Evolutionary conservation across 306 rosid genomes (phyloP).

Genomic region (Cicer chorassanicum): DNA sequence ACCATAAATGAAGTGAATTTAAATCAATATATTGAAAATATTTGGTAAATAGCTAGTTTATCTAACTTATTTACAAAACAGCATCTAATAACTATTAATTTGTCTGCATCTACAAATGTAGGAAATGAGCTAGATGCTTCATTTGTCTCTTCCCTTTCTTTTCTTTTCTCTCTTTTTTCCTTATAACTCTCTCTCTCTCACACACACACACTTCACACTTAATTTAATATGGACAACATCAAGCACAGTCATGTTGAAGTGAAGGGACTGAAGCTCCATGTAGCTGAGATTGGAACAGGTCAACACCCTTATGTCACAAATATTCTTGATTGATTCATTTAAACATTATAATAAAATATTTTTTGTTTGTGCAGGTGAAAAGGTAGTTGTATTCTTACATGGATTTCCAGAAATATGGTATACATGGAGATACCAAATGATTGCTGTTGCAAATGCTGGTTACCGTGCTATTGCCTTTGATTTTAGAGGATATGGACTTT

Average conservation of each 20-base stretch:
- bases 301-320: background rate
- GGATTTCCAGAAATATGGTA: slow-evolving; percentile 91
- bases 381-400: slow-evolving; percentile 73
- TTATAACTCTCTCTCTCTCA: background rate
- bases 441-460: slow-evolving; percentile 68
- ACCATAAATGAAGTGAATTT: too few relatives aligned
- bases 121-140: slow-evolving; percentile 4
- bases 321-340: background rate
- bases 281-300: slow-evolving; percentile 69
- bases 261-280: slow-evolving; percentile 70
- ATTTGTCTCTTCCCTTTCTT: background rate
- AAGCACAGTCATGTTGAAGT: slow-evolving; percentile 63
- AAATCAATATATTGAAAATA: too few relatives aligned
- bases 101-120: background rate
- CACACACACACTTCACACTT: background rate
- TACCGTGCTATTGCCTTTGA: slow-evolving; percentile 72
- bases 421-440: slow-evolving; percentile 80
- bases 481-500: slow-evolving; percentile 81
- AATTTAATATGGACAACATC: slow-evolving; percentile 61
- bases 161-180: background rate
- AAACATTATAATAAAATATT: background rate
- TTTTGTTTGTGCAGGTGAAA: slow-evolving; percentile 51
- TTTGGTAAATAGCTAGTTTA: too few relatives aligned
- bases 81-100: background rate
- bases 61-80: background rate